Conservation (phyloP, 805 yeast species). For the Lachancea thermotolerans region DNA sequence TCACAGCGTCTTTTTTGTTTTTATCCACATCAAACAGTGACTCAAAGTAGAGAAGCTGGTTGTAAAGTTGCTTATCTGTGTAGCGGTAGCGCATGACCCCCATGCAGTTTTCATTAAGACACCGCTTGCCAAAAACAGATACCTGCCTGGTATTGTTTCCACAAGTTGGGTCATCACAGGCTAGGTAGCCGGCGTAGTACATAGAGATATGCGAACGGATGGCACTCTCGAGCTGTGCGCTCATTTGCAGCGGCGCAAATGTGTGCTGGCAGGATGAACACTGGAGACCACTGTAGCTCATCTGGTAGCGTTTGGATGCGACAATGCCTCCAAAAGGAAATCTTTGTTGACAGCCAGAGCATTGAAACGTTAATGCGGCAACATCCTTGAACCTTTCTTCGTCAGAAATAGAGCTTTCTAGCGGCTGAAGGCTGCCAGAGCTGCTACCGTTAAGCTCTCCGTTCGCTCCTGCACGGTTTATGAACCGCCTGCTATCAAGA, state of each 20-base stretch:
- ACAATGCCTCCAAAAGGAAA: slow-evolving; percentile 74
- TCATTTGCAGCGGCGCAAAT: slow-evolving; percentile 48
- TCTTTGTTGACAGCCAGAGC: slow-evolving; percentile 49
- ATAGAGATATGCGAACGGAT: slow-evolving; percentile 62
- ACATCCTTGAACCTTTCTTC: slow-evolving; percentile 72
- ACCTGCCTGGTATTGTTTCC: slow-evolving; percentile 75
- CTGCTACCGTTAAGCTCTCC: slow-evolving; percentile 21
- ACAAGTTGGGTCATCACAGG: slow-evolving; percentile 82
- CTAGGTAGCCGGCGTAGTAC: slow-evolving; percentile 82
- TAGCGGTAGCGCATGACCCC: slow-evolving; percentile 78
- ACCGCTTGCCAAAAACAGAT: slow-evolving; percentile 81
- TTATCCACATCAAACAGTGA: slow-evolving; percentile 77
- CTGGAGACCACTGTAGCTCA: slow-evolving; percentile 62
- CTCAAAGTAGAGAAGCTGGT: slow-evolving; percentile 73
- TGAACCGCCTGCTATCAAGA: slow-evolving; percentile 61
- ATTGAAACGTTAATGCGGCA: slow-evolving; percentile 46
- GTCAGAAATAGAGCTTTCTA: slow-evolving; percentile 77
- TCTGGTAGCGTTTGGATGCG: slow-evolving; percentile 50
- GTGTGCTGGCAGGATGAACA: slow-evolving; percentile 56
- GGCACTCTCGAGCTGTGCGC: slow-evolving; percentile 67
- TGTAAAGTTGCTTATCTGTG: slow-evolving; percentile 73
- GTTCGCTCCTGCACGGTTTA: slow-evolving; percentile 32
- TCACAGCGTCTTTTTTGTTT: slow-evolving; percentile 51
- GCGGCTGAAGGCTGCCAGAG: slow-evolving; percentile 50
- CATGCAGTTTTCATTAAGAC: slow-evolving; percentile 54